Percentiles rank a stretch among this genome's conserved stretches.
These are phyloP conservation scores for Basidiobolus heterosporus DNA, from an alignment of 371 early-diverging fungal genomes.

Conservation along the genomic window DNA sequence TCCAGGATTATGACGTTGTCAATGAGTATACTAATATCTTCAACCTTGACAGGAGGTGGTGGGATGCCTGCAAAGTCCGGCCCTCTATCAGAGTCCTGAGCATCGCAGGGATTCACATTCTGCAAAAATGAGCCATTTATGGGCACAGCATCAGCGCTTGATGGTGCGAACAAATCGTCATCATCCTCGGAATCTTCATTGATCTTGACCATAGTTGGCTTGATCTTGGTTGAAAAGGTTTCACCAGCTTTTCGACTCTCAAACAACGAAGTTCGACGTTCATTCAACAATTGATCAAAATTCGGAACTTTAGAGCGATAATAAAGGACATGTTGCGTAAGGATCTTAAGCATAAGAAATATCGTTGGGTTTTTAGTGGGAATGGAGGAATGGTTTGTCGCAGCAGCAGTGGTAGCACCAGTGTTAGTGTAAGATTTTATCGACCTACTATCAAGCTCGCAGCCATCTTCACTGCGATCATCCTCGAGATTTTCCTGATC, in stretches of 20 bases:
- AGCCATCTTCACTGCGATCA: constrained; percentile 15
- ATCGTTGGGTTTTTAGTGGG: constrained; percentile 28
- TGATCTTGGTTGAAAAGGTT: no score
- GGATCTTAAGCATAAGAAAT: constrained; percentile 37
- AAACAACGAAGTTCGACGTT: constrained; percentile 31
- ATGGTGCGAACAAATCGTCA: neutral
- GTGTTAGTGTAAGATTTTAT: constrained; percentile 24
- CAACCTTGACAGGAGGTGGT: constrained; percentile 31
- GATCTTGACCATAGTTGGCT: constrained; percentile 15
- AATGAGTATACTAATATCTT: constrained; percentile 30
- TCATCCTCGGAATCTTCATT: constrained; percentile 13
- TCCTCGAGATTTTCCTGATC: constrained; percentile 6
- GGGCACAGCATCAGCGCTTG: constrained; percentile 1
- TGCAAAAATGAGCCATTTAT: neutral
- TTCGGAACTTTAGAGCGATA: constrained; percentile 38
- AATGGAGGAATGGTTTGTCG: constrained; percentile 4
- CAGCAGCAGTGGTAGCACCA: constrained; percentile 3
- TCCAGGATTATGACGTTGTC: constrained; percentile 84
- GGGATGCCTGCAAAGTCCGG: constrained; percentile 13
- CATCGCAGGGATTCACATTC: constrained; percentile 1
- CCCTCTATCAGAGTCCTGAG: constrained; percentile 4
- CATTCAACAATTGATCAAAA: constrained; percentile 33
- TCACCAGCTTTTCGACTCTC: constrained; percentile 1
- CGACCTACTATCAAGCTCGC: constrained; percentile 28
- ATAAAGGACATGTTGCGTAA: constrained; percentile 47